These are phyloP conservation scores for Alternaria incomplexa DNA, from an alignment of 2,329 filamentous ascomycete species.

Conservation along the genomic window DNA sequence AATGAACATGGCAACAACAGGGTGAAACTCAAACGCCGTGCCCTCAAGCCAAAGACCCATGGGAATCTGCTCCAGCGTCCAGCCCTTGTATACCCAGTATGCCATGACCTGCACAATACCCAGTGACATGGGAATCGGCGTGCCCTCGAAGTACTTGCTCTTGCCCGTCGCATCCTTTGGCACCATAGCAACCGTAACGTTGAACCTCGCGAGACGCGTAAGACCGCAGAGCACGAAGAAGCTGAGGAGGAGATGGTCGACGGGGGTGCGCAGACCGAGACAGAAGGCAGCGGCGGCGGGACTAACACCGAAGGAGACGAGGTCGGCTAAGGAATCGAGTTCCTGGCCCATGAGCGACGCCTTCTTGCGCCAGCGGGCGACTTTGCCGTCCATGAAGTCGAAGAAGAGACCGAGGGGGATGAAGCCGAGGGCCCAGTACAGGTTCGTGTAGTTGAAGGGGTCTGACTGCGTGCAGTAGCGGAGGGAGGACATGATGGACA, in stretches of 20 bases:
- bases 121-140: conserved; percentile 90
- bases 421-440: conserved; percentile 84
- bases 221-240: conserved; percentile 96
- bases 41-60: conserved; percentile 72
- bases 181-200: conserved; percentile 87
- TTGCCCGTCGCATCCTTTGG: conserved; percentile 94
- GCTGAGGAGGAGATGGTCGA: conserved; percentile 81
- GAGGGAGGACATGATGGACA: conserved; percentile 95
- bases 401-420: conserved; percentile 90
- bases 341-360: conserved; percentile 98
- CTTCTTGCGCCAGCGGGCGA: conserved; percentile 96
- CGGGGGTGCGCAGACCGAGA: conserved; percentile 80
- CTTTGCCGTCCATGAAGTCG: conserved; percentile 96
- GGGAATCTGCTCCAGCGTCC: conserved; percentile 80
- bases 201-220: conserved; percentile 93
- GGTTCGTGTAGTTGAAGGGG: conserved; percentile 67
- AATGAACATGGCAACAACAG: conserved; percentile 79
- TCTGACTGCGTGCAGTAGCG: conserved; percentile 82
- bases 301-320: conserved; percentile 94
- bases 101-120: conserved; percentile 83
- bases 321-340: conserved; percentile 90
- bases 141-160: conserved; percentile 94
- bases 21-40: conserved; percentile 80
- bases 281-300: conserved; percentile 88
- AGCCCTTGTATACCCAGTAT: conserved; percentile 83